Evolutionary conservation across 1,284 basidiomycete genomes (phyloP).

Genomic region (Sparassis latifolia): DNA sequence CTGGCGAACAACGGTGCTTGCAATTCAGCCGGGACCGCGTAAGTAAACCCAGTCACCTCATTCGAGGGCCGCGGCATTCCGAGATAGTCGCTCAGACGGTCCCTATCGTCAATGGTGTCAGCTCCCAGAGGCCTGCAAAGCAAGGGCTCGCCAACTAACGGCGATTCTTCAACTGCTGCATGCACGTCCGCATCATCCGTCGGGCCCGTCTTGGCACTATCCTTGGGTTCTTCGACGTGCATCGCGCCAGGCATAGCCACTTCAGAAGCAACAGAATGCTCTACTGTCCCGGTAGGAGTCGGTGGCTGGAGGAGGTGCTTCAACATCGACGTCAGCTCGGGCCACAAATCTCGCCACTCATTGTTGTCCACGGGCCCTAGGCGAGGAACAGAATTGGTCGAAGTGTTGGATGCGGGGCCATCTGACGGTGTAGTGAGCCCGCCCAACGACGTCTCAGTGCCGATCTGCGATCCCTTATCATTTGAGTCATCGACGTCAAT

Average conservation of each 20-base stretch:
- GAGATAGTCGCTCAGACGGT: slow-evolving; percentile 2
- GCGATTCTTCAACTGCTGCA: slow-evolving; percentile 17
- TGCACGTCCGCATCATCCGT: not conserved
- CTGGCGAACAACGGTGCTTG: slow-evolving; percentile 36
- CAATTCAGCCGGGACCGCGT: not conserved
- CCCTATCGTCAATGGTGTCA: slow-evolving; percentile 5
- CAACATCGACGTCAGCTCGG: slow-evolving; percentile 23
- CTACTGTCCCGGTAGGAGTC: slow-evolving; percentile 2
- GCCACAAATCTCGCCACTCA: slow-evolving; percentile 26
- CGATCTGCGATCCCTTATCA: slow-evolving; percentile 1
- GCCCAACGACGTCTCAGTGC: slow-evolving; percentile 2
- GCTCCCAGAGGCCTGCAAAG: slow-evolving; percentile 19
- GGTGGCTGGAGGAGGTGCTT: slow-evolving; percentile 24
- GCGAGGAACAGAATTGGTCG: slow-evolving; percentile 16
- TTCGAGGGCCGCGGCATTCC: not conserved
- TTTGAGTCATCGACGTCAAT: slow-evolving; percentile 10
- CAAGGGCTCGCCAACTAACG: slow-evolving; percentile 25
- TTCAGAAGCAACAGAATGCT: not conserved
- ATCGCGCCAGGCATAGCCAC: slow-evolving; percentile 19
- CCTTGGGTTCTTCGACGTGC: slow-evolving; percentile 12
- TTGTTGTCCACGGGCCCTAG: slow-evolving; percentile 19
- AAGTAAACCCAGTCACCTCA: not conserved
- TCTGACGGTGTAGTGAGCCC: slow-evolving; percentile 17
- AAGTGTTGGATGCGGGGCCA: slow-evolving; percentile 6
- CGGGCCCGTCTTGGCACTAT: not conserved